These are phyloP conservation scores for Pseudocercospora cruenta DNA, from an alignment of 2,329 filamentous ascomycete genomes.

Conservation along the genomic window DNA sequence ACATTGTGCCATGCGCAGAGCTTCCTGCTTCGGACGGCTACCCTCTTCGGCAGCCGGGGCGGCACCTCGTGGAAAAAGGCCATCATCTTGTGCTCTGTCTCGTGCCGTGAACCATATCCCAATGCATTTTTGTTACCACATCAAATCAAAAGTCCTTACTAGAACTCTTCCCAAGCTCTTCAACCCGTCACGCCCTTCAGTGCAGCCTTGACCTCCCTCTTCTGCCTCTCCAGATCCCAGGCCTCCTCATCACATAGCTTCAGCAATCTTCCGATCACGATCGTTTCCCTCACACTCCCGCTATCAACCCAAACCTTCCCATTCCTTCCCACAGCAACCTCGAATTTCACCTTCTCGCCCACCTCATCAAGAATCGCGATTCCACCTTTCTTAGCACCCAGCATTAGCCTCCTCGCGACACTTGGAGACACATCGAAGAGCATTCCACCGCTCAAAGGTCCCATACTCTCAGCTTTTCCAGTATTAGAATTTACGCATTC, in stretches of 20 bases:
- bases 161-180: conserved; percentile 13
- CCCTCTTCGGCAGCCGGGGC: background rate
- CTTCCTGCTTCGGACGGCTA: background rate
- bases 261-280: conserved; percentile 78
- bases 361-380: conserved; percentile 79
- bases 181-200: conserved; percentile 57
- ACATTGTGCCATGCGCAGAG: background rate
- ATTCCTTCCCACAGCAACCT: conserved; percentile 91
- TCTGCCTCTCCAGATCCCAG: conserved; percentile 68
- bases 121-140: background rate
- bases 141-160: conserved; percentile 12
- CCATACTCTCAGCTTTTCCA: conserved; percentile 85
- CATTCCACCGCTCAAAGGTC: conserved; percentile 83
- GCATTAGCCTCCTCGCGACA: conserved; percentile 78
- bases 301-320: conserved; percentile 91
- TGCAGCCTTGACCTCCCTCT: conserved; percentile 68
- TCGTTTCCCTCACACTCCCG: conserved; percentile 69
- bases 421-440: conserved; percentile 77
- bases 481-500: conserved; percentile 86
- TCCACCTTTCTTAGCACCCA: conserved; percentile 61
- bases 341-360: conserved; percentile 81
- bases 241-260: conserved; percentile 73
- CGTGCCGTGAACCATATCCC: background rate
- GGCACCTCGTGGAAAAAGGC: background rate
- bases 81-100: background rate